Base-by-base conservation (phyloP, 2,329 filamentous ascomycete genomes). In the Xylariaceae sp. region DNA sequence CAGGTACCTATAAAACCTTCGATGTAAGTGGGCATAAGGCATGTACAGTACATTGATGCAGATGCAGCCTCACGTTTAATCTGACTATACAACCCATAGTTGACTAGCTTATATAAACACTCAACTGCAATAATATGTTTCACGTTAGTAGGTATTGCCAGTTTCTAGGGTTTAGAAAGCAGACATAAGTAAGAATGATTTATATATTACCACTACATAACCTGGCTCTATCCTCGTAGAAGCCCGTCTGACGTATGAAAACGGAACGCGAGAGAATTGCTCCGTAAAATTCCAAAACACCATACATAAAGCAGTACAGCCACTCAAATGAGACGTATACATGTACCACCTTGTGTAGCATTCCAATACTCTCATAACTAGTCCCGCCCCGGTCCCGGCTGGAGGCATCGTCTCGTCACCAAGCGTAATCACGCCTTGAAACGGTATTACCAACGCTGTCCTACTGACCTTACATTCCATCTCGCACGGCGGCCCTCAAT, bases 1-100 rank as follows among this genome's bases (percentile, higher is more conserved):
- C 62, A 65, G 48, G 64, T 65, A 66, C 63, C 64, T 64, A 66
- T 64, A 62, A 50, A 53, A 56, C 30, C 40, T 26, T 50, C 30
- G 35, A 30, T 32, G 44, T 53, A 53, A 53, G 40, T 41, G 26
- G 27, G 10, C 27, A 2, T 32, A 16, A 24, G 27, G 30, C 39
- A 37, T n/a, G 40, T 45, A 50, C 45, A 33, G 33, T 30, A 33
- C 40, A 20, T 42, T 8, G 29, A 42, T 47, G 40, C 50, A 41
- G n/a, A 50, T 42, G 50, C 49, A 56, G 49, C 53, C 32, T 50
- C 36, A 53, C 18, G 33, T 45, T 32, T 37, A 23, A 39, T 41
- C 35, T 33, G 10, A 26, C n/a, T n/a, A n/a, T n/a, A n/a, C n/a
- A n/a, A n/a, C n/a, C n/a, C n/a, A n/a, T n/a, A n/a, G n/a, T n/a